These are phyloP conservation scores for Pterocarpus santalinus DNA, from an alignment of 306 rosid species.

Conservation along the genomic window DNA sequence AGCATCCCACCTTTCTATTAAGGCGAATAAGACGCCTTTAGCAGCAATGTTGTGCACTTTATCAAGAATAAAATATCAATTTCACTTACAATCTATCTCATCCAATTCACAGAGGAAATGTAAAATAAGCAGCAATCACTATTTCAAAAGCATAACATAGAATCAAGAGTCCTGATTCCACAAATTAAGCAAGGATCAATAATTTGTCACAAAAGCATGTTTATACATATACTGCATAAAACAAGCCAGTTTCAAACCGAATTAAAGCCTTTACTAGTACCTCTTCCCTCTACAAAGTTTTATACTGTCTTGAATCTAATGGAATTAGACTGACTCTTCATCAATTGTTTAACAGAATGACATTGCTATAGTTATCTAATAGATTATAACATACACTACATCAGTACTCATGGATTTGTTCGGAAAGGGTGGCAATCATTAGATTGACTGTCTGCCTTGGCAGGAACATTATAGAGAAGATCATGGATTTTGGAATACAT, in stretches of 20 bases:
- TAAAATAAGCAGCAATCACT: background rate
- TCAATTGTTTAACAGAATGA: constrained; percentile 44
- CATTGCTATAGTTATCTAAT: constrained; percentile 27
- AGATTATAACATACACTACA: constrained; percentile 43
- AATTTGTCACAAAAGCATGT: constrained; percentile 17
- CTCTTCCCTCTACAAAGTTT: constrained; percentile 42
- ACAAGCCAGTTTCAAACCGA: constrained; percentile 40
- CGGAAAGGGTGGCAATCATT: constrained; percentile 75
- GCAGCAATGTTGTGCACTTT: constrained; percentile 19
- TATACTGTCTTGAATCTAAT: constrained; percentile 41
- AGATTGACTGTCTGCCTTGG: constrained; percentile 74
- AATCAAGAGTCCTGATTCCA: constrained; percentile 16
- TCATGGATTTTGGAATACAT: constrained; percentile 87
- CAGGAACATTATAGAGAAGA: constrained; percentile 69
- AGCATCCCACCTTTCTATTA: constrained; percentile 30
- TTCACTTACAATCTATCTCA: constrained; percentile 13
- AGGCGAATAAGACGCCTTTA: background rate
- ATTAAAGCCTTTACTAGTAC: constrained; percentile 42
- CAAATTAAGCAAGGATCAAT: constrained; percentile 28
- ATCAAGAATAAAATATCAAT: constrained; percentile 44
- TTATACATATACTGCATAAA: constrained; percentile 37
- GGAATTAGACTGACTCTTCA: constrained; percentile 42
- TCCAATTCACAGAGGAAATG: constrained; percentile 1
- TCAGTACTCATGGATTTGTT: constrained; percentile 62
- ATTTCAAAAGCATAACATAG: background rate